Evolutionary conservation across 495 filamentous ascomycete genomes (phyloP).

Genomic region (Aspergillus nanangensis): DNA sequence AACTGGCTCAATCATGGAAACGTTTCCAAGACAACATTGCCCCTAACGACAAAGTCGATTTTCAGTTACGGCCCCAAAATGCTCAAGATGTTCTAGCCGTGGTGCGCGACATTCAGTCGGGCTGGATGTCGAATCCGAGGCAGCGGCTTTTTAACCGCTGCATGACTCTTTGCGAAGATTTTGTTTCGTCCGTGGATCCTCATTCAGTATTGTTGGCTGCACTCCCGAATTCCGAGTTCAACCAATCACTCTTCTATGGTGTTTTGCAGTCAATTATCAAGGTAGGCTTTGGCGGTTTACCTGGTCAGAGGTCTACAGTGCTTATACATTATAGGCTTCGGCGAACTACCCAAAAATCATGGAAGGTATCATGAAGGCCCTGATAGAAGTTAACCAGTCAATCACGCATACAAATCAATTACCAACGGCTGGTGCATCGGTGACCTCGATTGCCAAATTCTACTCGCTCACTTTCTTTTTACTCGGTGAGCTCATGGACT

Average conservation of each 20-base stretch:
- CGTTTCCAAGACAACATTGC: constrained; percentile 33
- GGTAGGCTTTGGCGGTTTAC: constrained; percentile 24
- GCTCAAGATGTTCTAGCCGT: constrained; percentile 28
- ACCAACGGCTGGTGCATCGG: constrained; percentile 16
- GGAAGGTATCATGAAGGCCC: constrained; percentile 36
- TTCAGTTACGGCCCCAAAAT: constrained; percentile 30
- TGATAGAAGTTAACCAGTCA: constrained; percentile 39
- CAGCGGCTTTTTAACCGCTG: constrained; percentile 25
- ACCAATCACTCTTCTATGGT: constrained; percentile 41
- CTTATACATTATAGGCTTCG: no score
- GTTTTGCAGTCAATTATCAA: constrained; percentile 43
- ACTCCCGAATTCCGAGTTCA: constrained; percentile 33
- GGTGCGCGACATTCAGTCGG: constrained; percentile 25
- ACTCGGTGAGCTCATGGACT: constrained; percentile 44
- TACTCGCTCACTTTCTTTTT: constrained; percentile 46
- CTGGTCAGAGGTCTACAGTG: no score
- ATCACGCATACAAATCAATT: constrained; percentile 19
- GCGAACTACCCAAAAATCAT: constrained; percentile 41
- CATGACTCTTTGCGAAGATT: constrained; percentile 29
- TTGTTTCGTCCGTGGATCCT: constrained; percentile 32
- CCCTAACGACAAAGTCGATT: constrained; percentile 26
- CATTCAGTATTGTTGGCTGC: constrained; percentile 31
- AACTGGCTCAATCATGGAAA: constrained; percentile 41
- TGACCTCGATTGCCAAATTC: constrained; percentile 30
- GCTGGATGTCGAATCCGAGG: constrained; percentile 27